Conservation (phyloP, 208 protist species). For the Blastocrithidia nonstop region DNA sequence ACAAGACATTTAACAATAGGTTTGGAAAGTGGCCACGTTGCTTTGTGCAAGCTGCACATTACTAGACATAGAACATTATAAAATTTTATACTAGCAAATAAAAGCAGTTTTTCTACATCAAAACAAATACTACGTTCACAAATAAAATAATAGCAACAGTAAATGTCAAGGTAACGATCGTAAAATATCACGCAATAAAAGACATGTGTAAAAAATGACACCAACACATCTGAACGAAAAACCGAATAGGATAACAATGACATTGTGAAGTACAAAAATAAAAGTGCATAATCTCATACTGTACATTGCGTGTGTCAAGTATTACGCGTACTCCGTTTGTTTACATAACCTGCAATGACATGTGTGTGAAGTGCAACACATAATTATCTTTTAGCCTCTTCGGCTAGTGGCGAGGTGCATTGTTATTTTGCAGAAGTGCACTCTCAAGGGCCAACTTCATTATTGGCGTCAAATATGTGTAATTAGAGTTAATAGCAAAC, state of each 20-base stretch:
- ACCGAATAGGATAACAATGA: too few relatives aligned
- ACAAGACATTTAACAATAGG: slow-evolving; percentile 15
- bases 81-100: neutral
- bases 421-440: slow-evolving; percentile 18
- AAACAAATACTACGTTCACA: neutral
- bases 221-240: too few relatives aligned
- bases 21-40: slow-evolving; percentile 71
- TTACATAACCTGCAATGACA: slow-evolving; percentile 44
- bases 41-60: slow-evolving; percentile 12
- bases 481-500: too few relatives aligned
- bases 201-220: neutral
- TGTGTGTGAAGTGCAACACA: slow-evolving; percentile 51
- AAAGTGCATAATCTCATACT: too few relatives aligned
- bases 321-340: slow-evolving; percentile 40
- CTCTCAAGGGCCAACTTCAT: neutral
- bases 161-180: too few relatives aligned
- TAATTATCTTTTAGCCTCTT: slow-evolving; percentile 25
- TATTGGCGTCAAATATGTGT: too few relatives aligned
- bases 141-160: neutral
- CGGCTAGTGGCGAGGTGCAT: slow-evolving; percentile 45
- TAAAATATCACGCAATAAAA: too few relatives aligned
- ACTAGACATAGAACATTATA: neutral
- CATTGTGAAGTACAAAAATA: too few relatives aligned
- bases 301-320: slow-evolving; percentile 8
- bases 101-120: neutral